phyloP scores from a whole-genome alignment of 225 moss, liverwort and hornwort genomes.

The Marchantia polymorpha region DNA sequence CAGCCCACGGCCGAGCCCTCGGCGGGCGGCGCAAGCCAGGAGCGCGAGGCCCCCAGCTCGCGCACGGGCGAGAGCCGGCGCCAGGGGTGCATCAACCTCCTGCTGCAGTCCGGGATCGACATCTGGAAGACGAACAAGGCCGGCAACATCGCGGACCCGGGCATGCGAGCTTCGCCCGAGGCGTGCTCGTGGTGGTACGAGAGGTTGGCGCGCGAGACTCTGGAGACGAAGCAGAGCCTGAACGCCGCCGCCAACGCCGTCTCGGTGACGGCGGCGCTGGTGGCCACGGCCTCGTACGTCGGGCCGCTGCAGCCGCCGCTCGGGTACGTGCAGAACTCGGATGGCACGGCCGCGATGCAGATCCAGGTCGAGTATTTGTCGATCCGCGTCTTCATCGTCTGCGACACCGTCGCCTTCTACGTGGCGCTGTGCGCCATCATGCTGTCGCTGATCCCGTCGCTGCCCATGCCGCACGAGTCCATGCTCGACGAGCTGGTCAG shows the following conservation, averaged over 20 bases:
- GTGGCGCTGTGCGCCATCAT: conserved; percentile 32
- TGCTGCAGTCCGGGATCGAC: conserved; percentile 26
- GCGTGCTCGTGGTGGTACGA: conserved; percentile 28
- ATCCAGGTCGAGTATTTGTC: not conserved
- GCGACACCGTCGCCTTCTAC: conserved; percentile 37
- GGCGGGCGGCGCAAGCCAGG: not conserved
- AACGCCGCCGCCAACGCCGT: conserved; percentile 21
- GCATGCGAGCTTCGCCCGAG: not conserved
- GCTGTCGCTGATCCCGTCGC: conserved; percentile 25
- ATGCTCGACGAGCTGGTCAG: conserved; percentile 11
- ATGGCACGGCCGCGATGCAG: not conserved
- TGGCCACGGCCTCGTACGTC: conserved; percentile 30
- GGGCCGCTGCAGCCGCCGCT: conserved; percentile 27
- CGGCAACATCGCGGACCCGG: conserved; percentile 11
- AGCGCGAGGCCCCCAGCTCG: too few species aligned
- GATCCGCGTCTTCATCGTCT: conserved; percentile 27
- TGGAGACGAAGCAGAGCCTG: not conserved
- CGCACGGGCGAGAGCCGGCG: not conserved
- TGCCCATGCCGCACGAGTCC: conserved; percentile 33
- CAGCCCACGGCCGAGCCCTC: not conserved
- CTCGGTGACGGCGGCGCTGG: conserved; percentile 11
- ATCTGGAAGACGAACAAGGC: conserved; percentile 6
- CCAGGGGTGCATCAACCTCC: conserved; percentile 27
- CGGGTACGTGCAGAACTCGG: not conserved
- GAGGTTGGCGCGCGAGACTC: conserved; percentile 5